Evolutionary conservation across 106 monocot species (phyloP).

Genomic region (Vanilla planifolia): DNA sequence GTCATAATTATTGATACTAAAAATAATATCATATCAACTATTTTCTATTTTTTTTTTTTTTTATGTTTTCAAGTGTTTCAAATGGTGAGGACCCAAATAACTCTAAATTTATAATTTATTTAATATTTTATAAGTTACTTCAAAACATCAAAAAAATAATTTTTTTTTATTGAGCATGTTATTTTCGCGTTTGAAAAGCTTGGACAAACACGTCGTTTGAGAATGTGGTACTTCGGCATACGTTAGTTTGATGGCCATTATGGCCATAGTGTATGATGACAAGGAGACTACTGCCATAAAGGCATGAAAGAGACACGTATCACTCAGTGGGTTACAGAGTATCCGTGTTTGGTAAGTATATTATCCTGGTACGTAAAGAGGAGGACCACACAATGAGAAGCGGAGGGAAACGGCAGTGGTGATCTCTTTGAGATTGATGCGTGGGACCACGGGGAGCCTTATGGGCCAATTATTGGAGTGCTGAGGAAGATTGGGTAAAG

Average conservation of each 20-base stretch:
- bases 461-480: constrained; percentile 1
- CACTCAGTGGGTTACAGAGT: neutral
- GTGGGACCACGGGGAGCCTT: neutral
- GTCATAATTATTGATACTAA: neutral
- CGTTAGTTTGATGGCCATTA: neutral
- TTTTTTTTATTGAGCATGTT: neutral
- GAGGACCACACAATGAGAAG: constrained; percentile 7
- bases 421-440: constrained; percentile 3
- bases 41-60: neutral
- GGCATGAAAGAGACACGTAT: neutral
- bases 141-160: neutral
- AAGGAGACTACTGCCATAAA: constrained; percentile 8
- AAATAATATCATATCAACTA: neutral
- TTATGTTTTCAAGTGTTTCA: neutral
- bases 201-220: too few relatives aligned
- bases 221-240: neutral
- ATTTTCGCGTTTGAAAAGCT: too few relatives aligned
- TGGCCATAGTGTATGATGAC: constrained; percentile 5
- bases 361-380: neutral
- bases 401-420: neutral
- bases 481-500: neutral
- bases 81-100: neutral
- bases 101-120: neutral
- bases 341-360: constrained; percentile 1
- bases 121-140: neutral